These are phyloP conservation scores for Ogataea chonburiensis DNA, from an alignment of 805 yeast genomes.

Conservation along the genomic window DNA sequence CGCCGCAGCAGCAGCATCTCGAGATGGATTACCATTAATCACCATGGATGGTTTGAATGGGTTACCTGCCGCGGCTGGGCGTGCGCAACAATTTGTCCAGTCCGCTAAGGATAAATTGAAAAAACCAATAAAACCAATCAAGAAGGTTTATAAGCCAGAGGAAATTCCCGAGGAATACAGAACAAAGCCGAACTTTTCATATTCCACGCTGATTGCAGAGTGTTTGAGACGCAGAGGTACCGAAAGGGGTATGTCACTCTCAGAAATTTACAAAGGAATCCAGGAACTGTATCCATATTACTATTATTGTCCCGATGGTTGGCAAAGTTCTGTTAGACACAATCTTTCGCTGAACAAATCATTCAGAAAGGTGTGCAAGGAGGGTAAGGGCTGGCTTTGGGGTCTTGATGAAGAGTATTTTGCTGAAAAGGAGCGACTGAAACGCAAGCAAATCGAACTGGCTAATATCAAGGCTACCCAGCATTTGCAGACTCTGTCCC, in stretches of 20 bases:
- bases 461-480: constrained; percentile 37
- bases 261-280: constrained; percentile 84
- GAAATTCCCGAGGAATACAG: constrained; percentile 89
- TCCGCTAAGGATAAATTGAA: constrained; percentile 34
- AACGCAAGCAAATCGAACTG: constrained; percentile 63
- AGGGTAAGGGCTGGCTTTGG: constrained; percentile 96
- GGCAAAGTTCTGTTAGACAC: constrained; percentile 95
- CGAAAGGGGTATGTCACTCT: constrained; percentile 71
- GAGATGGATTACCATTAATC: constrained; percentile 9
- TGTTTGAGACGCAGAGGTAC: constrained; percentile 69
- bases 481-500: constrained; percentile 18
- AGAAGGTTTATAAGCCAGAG: constrained; percentile 68
- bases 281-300: constrained; percentile 89
- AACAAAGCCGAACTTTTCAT: constrained; percentile 78
- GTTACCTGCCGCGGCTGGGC: constrained; percentile 17
- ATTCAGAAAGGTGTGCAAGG: constrained; percentile 75
- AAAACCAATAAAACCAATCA: constrained; percentile 52
- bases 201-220: constrained; percentile 75
- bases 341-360: constrained; percentile 83
- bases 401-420: constrained; percentile 84
- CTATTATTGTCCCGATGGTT: constrained; percentile 91
- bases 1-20: constrained; percentile 21
- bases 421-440: constrained; percentile 70
- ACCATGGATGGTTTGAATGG: constrained; percentile 17
- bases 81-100: constrained; percentile 12